Base-by-base conservation (phyloP, 176 grass and related monocot genomes). In the Oryza rufipogon region DNA sequence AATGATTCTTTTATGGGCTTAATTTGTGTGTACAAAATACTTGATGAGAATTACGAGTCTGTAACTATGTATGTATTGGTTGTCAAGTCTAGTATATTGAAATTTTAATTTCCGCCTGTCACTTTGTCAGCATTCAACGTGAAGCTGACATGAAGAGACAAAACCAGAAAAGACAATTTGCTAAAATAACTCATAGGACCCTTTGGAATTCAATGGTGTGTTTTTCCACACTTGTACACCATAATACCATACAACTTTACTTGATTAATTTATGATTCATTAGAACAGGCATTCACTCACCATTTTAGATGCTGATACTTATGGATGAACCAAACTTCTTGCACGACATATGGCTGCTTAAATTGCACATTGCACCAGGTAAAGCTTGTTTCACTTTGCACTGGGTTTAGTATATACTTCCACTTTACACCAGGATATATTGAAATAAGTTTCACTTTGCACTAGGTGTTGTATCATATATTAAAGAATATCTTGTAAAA, bases 81-180 rank as follows among this genome's bases (percentile, higher is more conserved):
- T 79, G 58, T 47, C 52, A 20, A 86, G 76, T 79, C n/a, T 61
- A 10, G 58, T 41, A 80, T 78, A 42, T 44, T 67, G 17, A 33
- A 65, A 54, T 12, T 15, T n/a, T 16, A 16, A 28, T 7, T 49
- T 41, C 16, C 51, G 2, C 14, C 4, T 2, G 54, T 58, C 17
- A 26, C 0, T 6, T 9, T 71, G 54, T 25, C 22, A 19, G 63
- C 28, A 13, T 73, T 79, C 39, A 79, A 61, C 14, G 38, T 13
- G 34, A 45, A 47, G 74, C 42, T 41, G 47, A 33, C 9, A 23
- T 83, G 22, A 33, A 83, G 32, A 60, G 68, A 46, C 22, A 36
- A 2, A 46, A 64, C 47, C 1, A 25, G 73, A 77, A 69, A 30
- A 0, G 19, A 0, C 46, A 11, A 22, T 20, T 38, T 36, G 36